Evolutionary conservation across 768 basidiomycete genomes (phyloP), one percentile per base, ranked within the genome.

Genomic region (Boletales sp.): DNA sequence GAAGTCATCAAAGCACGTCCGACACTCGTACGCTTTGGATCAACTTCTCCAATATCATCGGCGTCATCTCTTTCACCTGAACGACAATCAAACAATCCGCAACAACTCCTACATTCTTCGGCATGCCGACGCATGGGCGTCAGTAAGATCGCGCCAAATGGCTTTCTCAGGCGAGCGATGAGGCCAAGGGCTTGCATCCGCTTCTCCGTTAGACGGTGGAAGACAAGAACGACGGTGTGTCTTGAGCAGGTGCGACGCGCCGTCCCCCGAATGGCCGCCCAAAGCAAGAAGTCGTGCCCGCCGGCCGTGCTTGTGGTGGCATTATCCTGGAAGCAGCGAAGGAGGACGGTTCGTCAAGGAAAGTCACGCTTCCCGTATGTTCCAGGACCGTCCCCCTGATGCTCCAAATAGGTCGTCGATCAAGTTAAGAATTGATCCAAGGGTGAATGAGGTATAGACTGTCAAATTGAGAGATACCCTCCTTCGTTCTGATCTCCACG

Each of bases 361-460:
- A 8, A 3, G 8, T 27, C 2, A 7, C 18, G 2, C 19, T 36
- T 6, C 43, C 37, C 5, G 0, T 21, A 19, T 37, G 29, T 10
- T 36, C 40, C 8, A 39, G 47, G 6, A 8, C 5, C 5, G 10
- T 2, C 8, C n/a, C n/a, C n/a, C n/a, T n/a, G n/a, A n/a, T 14
- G 19, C 15, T 13, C 31, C 40, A 43, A 3, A 41, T 30, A 8
- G 41, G 44, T 8, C 34, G 47, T 5, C 39, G 30, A 17, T 48
- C 35, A 1, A 59, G 49, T 12, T 56, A 50, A 24, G 44, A 45
- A 34, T 55, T 40, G 10, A 60, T 43, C 58, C 54, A 60, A 0
- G 58, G 58, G n/a, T 60, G 58, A 24, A 49, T 34, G 9, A 59
- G 48, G n/a, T 27, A 40, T 1, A 60, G 47, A 9, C 44, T 17